Percentiles rank a stretch among this genome's conserved stretches.
These are phyloP conservation scores for Cladophialophora chaetospira DNA, from an alignment of 2,329 filamentous ascomycete genomes.

Conservation along the genomic window DNA sequence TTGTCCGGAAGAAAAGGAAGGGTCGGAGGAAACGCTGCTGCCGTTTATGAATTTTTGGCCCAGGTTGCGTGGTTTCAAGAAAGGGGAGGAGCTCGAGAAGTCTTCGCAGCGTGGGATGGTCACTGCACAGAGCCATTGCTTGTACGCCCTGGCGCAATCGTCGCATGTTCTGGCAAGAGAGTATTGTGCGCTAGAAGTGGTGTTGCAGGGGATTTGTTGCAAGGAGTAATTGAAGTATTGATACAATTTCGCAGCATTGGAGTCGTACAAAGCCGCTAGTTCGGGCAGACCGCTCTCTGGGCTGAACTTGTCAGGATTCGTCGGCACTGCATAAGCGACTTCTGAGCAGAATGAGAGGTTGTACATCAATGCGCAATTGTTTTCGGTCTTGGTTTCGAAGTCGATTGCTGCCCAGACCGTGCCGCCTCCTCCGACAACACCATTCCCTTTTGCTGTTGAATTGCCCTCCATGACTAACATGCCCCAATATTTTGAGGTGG, in stretches of 20 bases:
- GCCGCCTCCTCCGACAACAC: constrained; percentile 70
- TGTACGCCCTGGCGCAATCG: constrained; percentile 80
- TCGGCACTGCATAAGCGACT: constrained; percentile 87
- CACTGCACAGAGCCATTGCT: constrained; percentile 91
- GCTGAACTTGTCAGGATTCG: constrained; percentile 60
- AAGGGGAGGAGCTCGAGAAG: constrained; percentile 61
- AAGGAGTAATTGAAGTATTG: constrained; percentile 78
- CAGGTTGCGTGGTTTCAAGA: constrained; percentile 71
- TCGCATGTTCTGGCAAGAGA: constrained; percentile 76
- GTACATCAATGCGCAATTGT: constrained; percentile 82
- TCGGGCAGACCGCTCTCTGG: constrained; percentile 59
- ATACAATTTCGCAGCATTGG: constrained; percentile 69
- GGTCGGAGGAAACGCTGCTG: constrained; percentile 47
- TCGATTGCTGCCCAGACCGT: constrained; percentile 69
- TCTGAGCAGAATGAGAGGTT: constrained; percentile 87
- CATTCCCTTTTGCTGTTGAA: constrained; percentile 56
- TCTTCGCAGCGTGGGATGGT: constrained; percentile 91
- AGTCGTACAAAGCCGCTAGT: constrained; percentile 76
- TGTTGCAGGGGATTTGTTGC: constrained; percentile 82
- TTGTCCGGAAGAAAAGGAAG: constrained; percentile 11
- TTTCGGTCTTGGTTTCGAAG: constrained; percentile 77
- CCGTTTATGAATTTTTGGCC: constrained; percentile 71
- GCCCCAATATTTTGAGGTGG: constrained; percentile 70
- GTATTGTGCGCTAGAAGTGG: constrained; percentile 71
- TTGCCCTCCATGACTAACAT: constrained; percentile 68